Conservation (phyloP, 2,329 filamentous ascomycete genomes). For the Ophiostoma angusticollis region DNA sequence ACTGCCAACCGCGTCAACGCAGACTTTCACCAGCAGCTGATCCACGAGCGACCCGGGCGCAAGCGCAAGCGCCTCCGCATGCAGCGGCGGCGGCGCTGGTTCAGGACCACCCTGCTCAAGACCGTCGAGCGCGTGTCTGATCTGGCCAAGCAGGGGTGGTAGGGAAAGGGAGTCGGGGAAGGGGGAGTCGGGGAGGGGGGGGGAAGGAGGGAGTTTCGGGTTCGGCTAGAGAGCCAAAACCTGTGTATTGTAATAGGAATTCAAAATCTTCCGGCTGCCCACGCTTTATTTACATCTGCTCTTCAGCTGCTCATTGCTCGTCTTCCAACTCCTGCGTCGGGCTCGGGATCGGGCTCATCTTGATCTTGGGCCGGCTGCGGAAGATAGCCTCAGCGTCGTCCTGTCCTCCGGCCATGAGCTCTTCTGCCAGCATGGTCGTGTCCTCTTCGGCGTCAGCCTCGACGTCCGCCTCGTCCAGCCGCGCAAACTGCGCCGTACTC, state of each 20-base stretch:
- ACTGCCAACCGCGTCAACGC: slow-evolving; percentile 41
- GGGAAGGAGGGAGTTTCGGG: too few species aligned
- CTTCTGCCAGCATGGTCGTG: slow-evolving; percentile 46
- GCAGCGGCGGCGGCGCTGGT: slow-evolving; percentile 55
- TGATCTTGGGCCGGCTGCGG: slow-evolving; percentile 68
- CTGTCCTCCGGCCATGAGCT: slow-evolving; percentile 48
- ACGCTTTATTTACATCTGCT: too few species aligned
- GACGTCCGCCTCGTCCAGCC: slow-evolving; percentile 29
- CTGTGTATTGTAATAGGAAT: neutral
- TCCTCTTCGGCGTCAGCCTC: slow-evolving; percentile 31
- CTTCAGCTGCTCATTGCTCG: neutral
- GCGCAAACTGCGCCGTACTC: too few species aligned
- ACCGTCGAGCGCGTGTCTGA: slow-evolving; percentile 52
- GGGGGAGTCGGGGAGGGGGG: neutral
- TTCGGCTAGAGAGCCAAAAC: too few species aligned
- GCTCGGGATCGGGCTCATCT: slow-evolving; percentile 54
- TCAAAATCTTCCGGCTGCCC: neutral
- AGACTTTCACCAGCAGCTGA: slow-evolving; percentile 48
- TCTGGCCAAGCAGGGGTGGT: slow-evolving; percentile 72
- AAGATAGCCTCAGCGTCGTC: slow-evolving; percentile 78
- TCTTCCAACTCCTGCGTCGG: slow-evolving; percentile 19
- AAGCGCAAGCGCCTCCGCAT: slow-evolving; percentile 64
- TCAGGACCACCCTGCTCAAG: slow-evolving; percentile 55
- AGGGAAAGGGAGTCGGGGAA: slow-evolving; percentile 9
- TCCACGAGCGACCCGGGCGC: slow-evolving; percentile 62